These are phyloP conservation scores for Gossypium schwendimanii DNA, from an alignment of 441 rosid species.

Conservation along the genomic window DNA sequence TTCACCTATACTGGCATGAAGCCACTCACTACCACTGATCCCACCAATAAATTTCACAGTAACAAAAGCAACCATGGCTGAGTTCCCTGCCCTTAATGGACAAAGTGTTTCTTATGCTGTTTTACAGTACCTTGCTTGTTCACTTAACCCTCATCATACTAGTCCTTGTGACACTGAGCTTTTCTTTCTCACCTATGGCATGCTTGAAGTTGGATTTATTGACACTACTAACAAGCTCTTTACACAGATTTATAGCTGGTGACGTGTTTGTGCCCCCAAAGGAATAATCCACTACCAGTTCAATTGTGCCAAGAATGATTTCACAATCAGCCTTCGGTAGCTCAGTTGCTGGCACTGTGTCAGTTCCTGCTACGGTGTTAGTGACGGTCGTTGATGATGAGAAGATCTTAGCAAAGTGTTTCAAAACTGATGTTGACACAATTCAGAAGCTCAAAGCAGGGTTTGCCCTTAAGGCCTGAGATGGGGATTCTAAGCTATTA, in stretches of 20 bases:
- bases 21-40: too few relatives aligned
- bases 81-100: constrained; percentile 35
- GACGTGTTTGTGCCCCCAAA: constrained; percentile 28
- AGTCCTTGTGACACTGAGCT: constrained; percentile 38
- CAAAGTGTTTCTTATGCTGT: constrained; percentile 33
- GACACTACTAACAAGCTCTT: constrained; percentile 31
- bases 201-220: constrained; percentile 33
- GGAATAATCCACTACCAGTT: constrained; percentile 31
- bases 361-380: constrained; percentile 19
- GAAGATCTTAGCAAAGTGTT: constrained; percentile 24
- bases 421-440: constrained; percentile 25
- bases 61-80: constrained; percentile 18
- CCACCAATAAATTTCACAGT: constrained; percentile 9
- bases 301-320: constrained; percentile 14
- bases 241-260: constrained; percentile 22
- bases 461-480: not conserved
- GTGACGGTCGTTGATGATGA: constrained; percentile 18
- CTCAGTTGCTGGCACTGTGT: constrained; percentile 29
- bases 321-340: constrained; percentile 30
- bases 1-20: too few relatives aligned
- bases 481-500: not conserved
- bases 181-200: constrained; percentile 20
- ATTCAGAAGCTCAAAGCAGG: constrained; percentile 19
- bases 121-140: constrained; percentile 18
- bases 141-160: constrained; percentile 32